Conservation (phyloP, 2,329 filamentous ascomycete species). For the Canariomyces notabilis region DNA sequence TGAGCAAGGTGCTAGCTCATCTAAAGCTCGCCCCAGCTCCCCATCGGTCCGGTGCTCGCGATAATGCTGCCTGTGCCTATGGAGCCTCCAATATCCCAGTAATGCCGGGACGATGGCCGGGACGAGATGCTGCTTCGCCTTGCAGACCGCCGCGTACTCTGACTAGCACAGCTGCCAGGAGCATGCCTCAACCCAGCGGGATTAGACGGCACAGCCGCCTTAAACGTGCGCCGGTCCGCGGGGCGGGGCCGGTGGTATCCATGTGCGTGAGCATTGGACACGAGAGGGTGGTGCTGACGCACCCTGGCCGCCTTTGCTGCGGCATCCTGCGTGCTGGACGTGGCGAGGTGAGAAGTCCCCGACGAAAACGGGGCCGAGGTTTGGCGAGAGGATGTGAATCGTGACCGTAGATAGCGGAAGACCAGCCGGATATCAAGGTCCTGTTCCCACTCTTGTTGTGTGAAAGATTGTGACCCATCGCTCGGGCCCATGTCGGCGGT, state of each 20-base stretch:
- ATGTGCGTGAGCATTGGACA: slow-evolving; percentile 45
- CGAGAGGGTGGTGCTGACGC: slow-evolving; percentile 81
- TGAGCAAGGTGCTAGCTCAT: not conserved
- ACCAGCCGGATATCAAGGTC: slow-evolving; percentile 88
- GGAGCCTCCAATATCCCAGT: slow-evolving; percentile 85
- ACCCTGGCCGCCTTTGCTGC: slow-evolving; percentile 78
- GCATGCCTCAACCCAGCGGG: slow-evolving; percentile 43
- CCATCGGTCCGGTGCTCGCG: slow-evolving; percentile 61
- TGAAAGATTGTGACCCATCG: slow-evolving; percentile 36
- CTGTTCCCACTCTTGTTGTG: slow-evolving; percentile 85
- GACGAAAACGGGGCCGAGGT: slow-evolving; percentile 39
- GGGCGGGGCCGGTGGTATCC: slow-evolving; percentile 36
- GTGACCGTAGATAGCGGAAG: slow-evolving; percentile 77
- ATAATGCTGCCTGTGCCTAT: slow-evolving; percentile 71
- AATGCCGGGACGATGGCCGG: slow-evolving; percentile 76
- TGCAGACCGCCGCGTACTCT: slow-evolving; percentile 73
- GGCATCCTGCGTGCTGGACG: slow-evolving; percentile 55
- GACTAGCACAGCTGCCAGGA: slow-evolving; percentile 72
- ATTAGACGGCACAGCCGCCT: slow-evolving; percentile 46
- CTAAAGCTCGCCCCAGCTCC: slow-evolving; percentile 70
- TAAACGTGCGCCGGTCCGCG: slow-evolving; percentile 53
- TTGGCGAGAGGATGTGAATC: slow-evolving; percentile 58
- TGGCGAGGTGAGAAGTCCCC: slow-evolving; percentile 44
- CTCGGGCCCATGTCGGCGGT: slow-evolving; percentile 8
- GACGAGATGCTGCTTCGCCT: slow-evolving; percentile 65